Evolutionary conservation across 805 yeast species (phyloP).

Genomic region (Candida broadrunensis): DNA sequence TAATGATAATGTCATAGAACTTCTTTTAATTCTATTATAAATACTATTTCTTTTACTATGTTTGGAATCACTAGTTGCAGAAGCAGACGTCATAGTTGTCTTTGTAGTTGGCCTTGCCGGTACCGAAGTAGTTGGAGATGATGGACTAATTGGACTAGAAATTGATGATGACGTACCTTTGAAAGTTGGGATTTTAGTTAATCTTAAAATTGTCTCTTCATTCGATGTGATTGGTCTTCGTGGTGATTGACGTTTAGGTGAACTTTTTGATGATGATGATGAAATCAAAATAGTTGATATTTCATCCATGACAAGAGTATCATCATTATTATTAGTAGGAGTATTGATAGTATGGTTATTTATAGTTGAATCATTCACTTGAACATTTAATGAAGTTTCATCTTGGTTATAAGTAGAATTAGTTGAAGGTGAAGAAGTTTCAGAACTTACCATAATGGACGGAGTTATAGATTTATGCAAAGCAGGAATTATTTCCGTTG

Average conservation of each 20-base stretch:
- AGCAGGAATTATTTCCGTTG: neutral
- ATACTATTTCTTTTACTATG: neutral
- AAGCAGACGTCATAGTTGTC: neutral
- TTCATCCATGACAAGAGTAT: conserved; percentile 6
- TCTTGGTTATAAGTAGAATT: conserved; percentile 8
- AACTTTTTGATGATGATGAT: conserved; percentile 12
- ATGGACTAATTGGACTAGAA: neutral
- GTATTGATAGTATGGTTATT: neutral
- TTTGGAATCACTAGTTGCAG: neutral
- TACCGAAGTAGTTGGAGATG: no score
- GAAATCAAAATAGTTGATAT: neutral
- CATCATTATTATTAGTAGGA: neutral
- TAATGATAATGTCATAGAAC: neutral
- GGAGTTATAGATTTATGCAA: neutral
- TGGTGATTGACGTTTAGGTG: neutral
- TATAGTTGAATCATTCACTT: neutral
- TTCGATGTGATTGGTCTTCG: conserved; percentile 2
- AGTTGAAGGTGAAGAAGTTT: conserved; percentile 12
- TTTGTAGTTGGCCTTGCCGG: neutral
- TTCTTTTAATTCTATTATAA: conserved; percentile 1
- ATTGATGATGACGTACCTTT: conserved; percentile 2
- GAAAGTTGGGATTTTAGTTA: conserved; percentile 24
- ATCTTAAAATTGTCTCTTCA: conserved; percentile 20
- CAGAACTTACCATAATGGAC: conserved; percentile 1
- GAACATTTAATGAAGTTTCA: neutral